phyloP scores from a whole-genome alignment of 441 rosid species.

The Dalechampia spathulata region DNA sequence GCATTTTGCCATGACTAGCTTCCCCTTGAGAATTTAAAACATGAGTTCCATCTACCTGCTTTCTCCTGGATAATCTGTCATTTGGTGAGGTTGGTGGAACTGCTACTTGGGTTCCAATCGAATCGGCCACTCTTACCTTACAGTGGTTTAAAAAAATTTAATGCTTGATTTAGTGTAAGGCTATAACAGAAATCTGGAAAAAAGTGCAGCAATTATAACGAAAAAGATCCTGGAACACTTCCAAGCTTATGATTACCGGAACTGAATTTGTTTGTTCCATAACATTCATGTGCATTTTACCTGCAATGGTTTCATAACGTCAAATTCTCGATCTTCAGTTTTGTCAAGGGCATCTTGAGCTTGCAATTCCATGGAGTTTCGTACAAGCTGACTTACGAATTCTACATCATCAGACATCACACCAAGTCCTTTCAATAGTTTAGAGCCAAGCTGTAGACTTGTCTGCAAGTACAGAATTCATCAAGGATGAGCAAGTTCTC shows the following conservation, averaged over 20 bases:
- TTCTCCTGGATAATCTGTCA: constrained; percentile 21
- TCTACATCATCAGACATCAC: constrained; percentile 97
- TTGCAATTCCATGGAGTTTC: constrained; percentile 84
- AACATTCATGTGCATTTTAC: constrained; percentile 16
- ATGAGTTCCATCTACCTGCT: constrained; percentile 12
- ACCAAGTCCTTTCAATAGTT: constrained; percentile 81
- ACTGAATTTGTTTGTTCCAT: not conserved
- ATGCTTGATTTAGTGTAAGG: not conserved
- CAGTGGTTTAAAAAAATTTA: constrained; percentile 7
- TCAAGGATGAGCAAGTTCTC: not conserved
- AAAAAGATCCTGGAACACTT: not conserved
- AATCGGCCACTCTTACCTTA: constrained; percentile 35
- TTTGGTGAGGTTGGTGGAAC: constrained; percentile 19
- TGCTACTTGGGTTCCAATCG: constrained; percentile 11
- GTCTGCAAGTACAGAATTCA: constrained; percentile 43
- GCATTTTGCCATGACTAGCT: constrained; percentile 16
- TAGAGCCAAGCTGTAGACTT: constrained; percentile 92
- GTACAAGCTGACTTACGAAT: constrained; percentile 60
- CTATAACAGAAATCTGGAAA: too few relatives aligned
- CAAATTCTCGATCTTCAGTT: constrained; percentile 32
- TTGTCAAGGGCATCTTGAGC: constrained; percentile 51
- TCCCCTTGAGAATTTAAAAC: constrained; percentile 11
- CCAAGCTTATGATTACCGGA: not conserved
- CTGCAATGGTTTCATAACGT: constrained; percentile 50
- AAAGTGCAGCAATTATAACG: not conserved